Conservation (phyloP, 1,139 yeast species). For the Pichia sp. region DNA sequence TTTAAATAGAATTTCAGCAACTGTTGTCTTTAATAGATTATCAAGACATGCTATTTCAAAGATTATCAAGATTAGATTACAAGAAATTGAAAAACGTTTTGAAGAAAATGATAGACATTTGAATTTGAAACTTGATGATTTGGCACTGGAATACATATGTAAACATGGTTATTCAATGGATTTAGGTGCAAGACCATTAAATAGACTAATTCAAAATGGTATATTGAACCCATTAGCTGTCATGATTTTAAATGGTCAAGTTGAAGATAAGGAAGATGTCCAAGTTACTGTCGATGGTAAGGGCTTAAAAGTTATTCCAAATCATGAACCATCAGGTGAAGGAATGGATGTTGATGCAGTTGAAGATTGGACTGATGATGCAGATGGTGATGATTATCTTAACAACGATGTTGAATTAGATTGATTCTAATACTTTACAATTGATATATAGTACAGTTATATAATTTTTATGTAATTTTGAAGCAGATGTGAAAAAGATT, state of each 20-base stretch:
- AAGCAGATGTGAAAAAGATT: no score
- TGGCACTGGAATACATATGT: conserved; percentile 75
- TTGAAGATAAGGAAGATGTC: conserved; percentile 81
- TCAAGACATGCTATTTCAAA: conserved; percentile 87
- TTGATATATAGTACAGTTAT: no score
- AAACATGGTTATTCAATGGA: conserved; percentile 85
- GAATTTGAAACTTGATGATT: conserved; percentile 59
- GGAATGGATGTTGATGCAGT: conserved; percentile 45
- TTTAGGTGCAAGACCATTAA: conserved; percentile 96
- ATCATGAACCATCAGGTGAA: conserved; percentile 62
- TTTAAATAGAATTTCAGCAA: conserved; percentile 89
- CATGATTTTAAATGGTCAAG: conserved; percentile 79
- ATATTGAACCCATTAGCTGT: conserved; percentile 83
- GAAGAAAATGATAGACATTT: conserved; percentile 75
- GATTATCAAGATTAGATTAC: conserved; percentile 79
- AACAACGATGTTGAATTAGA: conserved; percentile 37
- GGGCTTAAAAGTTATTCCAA: conserved; percentile 77
- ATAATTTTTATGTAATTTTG: no score
- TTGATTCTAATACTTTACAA: not conserved
- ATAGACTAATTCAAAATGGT: conserved; percentile 85
- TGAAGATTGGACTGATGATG: conserved; percentile 55
- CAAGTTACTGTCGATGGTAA: conserved; percentile 45
- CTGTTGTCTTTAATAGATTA: conserved; percentile 85
- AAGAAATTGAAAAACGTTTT: conserved; percentile 81
- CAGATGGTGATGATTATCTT: conserved; percentile 41